Percentiles rank a stretch among this genome's conserved stretches.
Evolutionary conservation across 306 rosid species (phyloP).

Genomic region (Herpetospermum pedunculosum): DNA sequence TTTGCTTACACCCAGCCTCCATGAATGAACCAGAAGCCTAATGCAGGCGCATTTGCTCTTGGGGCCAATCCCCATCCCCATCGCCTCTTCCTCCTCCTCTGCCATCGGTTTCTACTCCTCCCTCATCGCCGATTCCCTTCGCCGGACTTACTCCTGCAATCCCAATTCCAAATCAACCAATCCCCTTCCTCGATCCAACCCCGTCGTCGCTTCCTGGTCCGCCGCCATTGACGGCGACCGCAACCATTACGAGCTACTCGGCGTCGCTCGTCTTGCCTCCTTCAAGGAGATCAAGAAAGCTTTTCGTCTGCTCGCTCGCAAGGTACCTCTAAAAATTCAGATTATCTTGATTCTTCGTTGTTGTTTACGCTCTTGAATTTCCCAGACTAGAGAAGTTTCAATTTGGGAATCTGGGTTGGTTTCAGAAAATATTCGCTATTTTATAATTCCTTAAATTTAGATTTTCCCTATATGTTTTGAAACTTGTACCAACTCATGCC

Average conservation of each 20-base stretch:
- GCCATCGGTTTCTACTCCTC: slow-evolving; percentile 10
- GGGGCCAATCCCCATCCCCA: slow-evolving; percentile 37
- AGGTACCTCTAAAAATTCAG: slow-evolving; percentile 23
- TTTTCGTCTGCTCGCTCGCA: slow-evolving; percentile 87
- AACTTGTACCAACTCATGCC: neutral
- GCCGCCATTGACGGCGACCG: slow-evolving; percentile 26
- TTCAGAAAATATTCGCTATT: neutral
- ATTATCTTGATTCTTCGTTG: neutral
- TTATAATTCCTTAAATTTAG: neutral
- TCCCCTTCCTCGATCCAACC: neutral
- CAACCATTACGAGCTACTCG: slow-evolving; percentile 57
- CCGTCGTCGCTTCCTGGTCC: slow-evolving; percentile 17
- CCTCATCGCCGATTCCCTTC: slow-evolving; percentile 18
- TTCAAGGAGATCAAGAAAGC: slow-evolving; percentile 64
- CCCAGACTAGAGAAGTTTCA: neutral
- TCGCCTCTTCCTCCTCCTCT: neutral
- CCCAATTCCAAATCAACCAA: slow-evolving; percentile 12
- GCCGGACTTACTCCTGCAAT: slow-evolving; percentile 3
- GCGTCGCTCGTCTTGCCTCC: slow-evolving; percentile 46
- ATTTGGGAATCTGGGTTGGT: neutral
- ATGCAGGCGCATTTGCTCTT: slow-evolving; percentile 57
- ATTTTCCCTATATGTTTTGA: neutral
- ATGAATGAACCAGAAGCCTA: slow-evolving; percentile 5
- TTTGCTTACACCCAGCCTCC: neutral
- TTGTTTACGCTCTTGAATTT: neutral